Conservation (phyloP, 2,329 filamentous ascomycete genomes). For the Fusarium dlaminii region DNA sequence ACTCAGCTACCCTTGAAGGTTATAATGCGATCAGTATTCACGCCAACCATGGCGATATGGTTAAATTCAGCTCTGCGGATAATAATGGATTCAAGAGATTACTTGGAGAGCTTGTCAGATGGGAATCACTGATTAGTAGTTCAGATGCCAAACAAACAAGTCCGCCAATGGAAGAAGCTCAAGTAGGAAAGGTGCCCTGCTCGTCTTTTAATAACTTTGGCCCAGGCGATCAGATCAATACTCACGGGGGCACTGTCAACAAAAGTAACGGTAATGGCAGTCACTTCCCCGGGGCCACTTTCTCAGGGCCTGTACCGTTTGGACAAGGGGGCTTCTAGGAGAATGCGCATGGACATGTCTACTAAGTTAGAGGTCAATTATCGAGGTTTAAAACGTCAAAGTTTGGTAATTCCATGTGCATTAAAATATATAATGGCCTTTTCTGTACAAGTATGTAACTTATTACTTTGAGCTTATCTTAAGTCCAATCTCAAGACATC, state of each 20-base stretch:
- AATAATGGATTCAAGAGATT: not conserved
- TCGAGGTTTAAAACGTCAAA: no score
- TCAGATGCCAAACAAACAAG: not conserved
- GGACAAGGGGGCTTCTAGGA: not conserved
- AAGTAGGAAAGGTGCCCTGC: not conserved
- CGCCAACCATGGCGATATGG: not conserved
- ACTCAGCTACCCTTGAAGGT: not conserved
- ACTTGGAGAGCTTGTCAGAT: not conserved
- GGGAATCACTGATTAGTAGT: not conserved
- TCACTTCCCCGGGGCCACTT: not conserved
- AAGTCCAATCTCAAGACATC: no score
- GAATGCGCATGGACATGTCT: not conserved
- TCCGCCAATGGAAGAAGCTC: not conserved
- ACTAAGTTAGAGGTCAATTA: no score
- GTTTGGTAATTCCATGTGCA: no score
- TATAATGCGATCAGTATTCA: not conserved
- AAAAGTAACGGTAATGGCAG: not conserved
- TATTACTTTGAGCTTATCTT: no score
- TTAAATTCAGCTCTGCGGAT: not conserved
- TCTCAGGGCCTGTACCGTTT: not conserved
- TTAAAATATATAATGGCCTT: no score
- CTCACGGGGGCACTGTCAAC: not conserved
- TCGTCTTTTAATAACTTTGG: not conserved
- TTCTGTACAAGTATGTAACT: no score
- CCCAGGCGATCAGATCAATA: not conserved